Evolutionary conservation across 345 rosid species (phyloP), one percentile per base, ranked within the genome.

Genomic region (Lumnitzera racemosa): DNA sequence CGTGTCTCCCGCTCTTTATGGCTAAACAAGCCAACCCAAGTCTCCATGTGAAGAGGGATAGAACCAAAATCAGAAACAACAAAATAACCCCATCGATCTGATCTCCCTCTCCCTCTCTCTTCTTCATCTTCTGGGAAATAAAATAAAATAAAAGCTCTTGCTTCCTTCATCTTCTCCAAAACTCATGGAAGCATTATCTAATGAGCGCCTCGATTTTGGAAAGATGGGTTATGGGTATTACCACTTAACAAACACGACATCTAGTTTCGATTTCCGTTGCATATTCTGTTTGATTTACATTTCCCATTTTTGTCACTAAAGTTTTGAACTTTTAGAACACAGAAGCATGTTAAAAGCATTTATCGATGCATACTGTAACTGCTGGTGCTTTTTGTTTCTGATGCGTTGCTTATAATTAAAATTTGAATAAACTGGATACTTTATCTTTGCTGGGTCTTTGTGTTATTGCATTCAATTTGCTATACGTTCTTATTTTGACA

Each of bases 191-290:
- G 82, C 61, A 62, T 68, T 70, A 27, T 76, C 70, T 36, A 63
- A 84, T 64, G 91, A 84, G 65, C 97, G 99, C 55, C 88, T 87
- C 58, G 80, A 66, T 77, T 90, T 81, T 76, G 99, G 99, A 75
- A 79, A 73, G 82, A 92, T 92, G 97, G 95, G 95, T 29, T 90
- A 78, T 49, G 99, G 97, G 98, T 89, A 75, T 46, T 10, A 55
- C 17, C 12, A 27, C 27, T 36, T 36, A 36, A 36, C 43, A 36
- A 36, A 36, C 43, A 1, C 43, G 1, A 5, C 43, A 36, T 36
- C 43, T 9, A 7, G 1, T 36, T 36, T 36, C 43, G 2, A 36
- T 36, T 5, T 36, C 5, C 7, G 43, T 36, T 36, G 43, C 43
- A 36, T 49, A 47, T 46, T 14, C 50, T 43, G 61, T 17, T n/a